phyloP scores from a whole-genome alignment of 495 filamentous ascomycete genomes.

The Hypomontagnella monticulosa region DNA sequence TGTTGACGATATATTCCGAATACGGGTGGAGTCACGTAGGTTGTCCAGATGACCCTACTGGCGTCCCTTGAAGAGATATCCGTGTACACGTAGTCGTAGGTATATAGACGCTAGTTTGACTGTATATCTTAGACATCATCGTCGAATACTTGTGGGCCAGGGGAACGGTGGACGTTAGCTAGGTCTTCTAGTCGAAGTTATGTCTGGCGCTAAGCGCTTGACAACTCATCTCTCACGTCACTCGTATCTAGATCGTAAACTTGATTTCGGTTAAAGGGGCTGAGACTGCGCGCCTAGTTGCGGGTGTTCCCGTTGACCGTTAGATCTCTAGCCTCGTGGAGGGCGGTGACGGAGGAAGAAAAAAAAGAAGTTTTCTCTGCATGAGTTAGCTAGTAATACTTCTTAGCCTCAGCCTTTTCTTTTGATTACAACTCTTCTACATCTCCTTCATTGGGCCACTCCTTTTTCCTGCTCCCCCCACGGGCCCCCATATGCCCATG shows the following conservation, averaged over 20 bases:
- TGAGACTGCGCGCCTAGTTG: neutral
- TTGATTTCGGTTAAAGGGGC: neutral
- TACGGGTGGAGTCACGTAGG: no score
- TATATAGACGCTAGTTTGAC: no score
- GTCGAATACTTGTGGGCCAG: no score
- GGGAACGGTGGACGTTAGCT: no score
- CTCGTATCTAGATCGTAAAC: neutral
- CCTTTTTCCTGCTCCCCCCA: neutral
- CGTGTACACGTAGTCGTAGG: no score
- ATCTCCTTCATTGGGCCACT: neutral
- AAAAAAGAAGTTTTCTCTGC: neutral
- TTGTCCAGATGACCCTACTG: no score
- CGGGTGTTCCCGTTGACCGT: constrained; percentile 24
- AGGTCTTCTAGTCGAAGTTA: neutral
- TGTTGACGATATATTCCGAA: no score
- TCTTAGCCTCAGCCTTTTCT: neutral
- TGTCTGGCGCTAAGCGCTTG: neutral
- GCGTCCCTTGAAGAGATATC: no score
- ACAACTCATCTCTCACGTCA: neutral
- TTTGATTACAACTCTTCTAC: neutral
- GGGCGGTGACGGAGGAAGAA: neutral
- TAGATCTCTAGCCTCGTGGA: constrained; percentile 1
- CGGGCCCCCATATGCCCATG: neutral
- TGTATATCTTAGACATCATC: no score
- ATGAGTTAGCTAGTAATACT: neutral